Percentiles rank a stretch among this genome's conserved stretches.
Conservation (phyloP, 257 asterid species). For the Gentiana macrophylla region DNA sequence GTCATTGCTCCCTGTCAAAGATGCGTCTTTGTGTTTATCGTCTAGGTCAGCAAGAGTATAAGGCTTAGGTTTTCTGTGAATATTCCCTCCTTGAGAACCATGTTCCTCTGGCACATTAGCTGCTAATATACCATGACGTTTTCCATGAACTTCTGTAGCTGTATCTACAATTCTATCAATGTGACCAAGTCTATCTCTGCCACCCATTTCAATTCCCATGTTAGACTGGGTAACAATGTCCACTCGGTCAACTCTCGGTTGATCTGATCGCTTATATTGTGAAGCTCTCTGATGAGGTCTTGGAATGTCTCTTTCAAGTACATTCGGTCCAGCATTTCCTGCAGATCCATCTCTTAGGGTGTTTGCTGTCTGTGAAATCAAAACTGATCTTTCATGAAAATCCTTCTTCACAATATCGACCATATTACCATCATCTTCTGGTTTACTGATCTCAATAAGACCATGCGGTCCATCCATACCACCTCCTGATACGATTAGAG, state of each 20-base stretch:
- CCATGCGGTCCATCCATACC: slow-evolving; percentile 35
- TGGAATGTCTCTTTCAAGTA: slow-evolving; percentile 53
- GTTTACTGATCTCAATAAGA: slow-evolving; percentile 39
- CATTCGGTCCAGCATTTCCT: slow-evolving; percentile 42
- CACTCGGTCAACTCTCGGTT: slow-evolving; percentile 27
- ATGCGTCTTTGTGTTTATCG: slow-evolving; percentile 44
- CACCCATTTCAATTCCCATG: slow-evolving; percentile 30
- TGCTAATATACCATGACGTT: slow-evolving; percentile 32
- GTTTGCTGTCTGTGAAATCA: slow-evolving; percentile 18
- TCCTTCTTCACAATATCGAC: slow-evolving; percentile 55
- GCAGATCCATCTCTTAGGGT: slow-evolving; percentile 48
- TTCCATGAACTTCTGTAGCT: slow-evolving; percentile 31
- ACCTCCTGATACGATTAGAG: slow-evolving; percentile 32
- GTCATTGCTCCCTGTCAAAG: slow-evolving; percentile 41
- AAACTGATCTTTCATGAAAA: slow-evolving; percentile 22
- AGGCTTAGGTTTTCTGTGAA: slow-evolving; percentile 45
- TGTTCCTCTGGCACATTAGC: slow-evolving; percentile 34
- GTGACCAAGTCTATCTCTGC: slow-evolving; percentile 38
- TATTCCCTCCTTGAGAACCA: slow-evolving; percentile 33
- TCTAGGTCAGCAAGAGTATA: slow-evolving; percentile 36
- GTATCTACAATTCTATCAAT: slow-evolving; percentile 27
- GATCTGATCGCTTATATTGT: slow-evolving; percentile 34
- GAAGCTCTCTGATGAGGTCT: slow-evolving; percentile 40
- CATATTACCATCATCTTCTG: slow-evolving; percentile 34
- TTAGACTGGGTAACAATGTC: slow-evolving; percentile 37